Base-by-base conservation (phyloP, 495 filamentous ascomycete genomes). In the Thozetella sp. region DNA sequence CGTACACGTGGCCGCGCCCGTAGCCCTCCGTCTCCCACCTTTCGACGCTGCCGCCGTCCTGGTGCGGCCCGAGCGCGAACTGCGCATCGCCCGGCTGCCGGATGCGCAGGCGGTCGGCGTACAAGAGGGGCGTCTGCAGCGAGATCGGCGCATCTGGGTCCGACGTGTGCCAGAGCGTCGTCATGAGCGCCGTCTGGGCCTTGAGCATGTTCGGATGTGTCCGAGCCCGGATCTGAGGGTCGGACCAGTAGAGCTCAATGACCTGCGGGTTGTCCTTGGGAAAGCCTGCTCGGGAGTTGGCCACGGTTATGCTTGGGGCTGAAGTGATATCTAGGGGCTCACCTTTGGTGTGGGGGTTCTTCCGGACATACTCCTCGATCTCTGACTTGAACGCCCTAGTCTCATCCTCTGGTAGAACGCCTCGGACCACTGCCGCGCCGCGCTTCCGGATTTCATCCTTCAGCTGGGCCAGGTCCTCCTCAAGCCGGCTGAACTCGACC, bases 211-310 rank as follows among this genome's bases (percentile, higher is more conserved):
- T 87, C 11, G 88, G 81, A 70, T 97, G 89, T 0, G 83, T 77
- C 17, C 93, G 83, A 12, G 93, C 92, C 43, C 84, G 81, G 25
- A 90, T 76, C 65, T 97, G 93, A 2, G 88, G 76, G 6, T 85
- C 83, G 1, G 90, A 90, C 93, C 93, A 97, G 76, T 97, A 97
- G 2, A 97, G 77, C 67, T 97, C 93, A 65, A 88, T 93, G 2
- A 97, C 92, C 53, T 92, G 87, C 0, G 92, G 93, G 70, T 75
- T 53, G 52, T 76, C 46, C 46, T 79, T 60, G 56, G 80, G 75
- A 64, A 84, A 80, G 37, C 83, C 78, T 84, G 70, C 3, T 72
- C 72, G 40, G 68, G 59, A 22, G n/a, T n/a, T n/a, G n/a, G n/a
- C n/a, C n/a, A n/a, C n/a, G n/a, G n/a, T n/a, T n/a, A n/a, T n/a